Conservation (phyloP, 495 filamentous ascomycete species). For the Aspergillus asperescens region DNA sequence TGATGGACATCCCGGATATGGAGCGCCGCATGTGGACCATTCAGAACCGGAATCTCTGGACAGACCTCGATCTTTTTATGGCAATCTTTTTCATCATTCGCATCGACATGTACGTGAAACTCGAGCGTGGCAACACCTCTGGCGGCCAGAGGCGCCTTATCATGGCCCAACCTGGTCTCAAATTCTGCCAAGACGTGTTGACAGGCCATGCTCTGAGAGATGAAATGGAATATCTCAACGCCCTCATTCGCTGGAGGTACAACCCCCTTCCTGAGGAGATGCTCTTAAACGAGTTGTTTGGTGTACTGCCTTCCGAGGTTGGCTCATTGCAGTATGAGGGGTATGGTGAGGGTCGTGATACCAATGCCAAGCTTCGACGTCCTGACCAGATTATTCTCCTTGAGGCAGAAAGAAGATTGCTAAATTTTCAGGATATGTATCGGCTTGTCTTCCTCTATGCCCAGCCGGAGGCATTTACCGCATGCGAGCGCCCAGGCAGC, state of each 20-base stretch:
- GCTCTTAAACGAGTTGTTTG: constrained; percentile 15
- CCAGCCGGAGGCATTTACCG: neutral
- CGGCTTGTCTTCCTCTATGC: constrained; percentile 36
- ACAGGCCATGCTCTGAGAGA: constrained; percentile 33
- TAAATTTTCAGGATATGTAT: constrained; percentile 41
- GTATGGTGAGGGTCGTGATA: neutral
- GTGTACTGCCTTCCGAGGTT: neutral
- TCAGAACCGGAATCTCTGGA: constrained; percentile 43
- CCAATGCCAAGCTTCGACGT: constrained; percentile 31
- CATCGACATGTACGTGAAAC: constrained; percentile 54
- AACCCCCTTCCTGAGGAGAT: constrained; percentile 7
- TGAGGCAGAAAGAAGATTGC: constrained; percentile 43
- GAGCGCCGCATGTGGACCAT: constrained; percentile 45
- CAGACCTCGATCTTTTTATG: constrained; percentile 48
- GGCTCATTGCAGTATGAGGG: constrained; percentile 5
- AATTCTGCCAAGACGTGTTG: constrained; percentile 45
- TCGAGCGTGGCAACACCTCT: constrained; percentile 41
- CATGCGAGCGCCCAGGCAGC: neutral
- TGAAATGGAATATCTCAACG: constrained; percentile 37
- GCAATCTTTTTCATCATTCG: constrained; percentile 56
- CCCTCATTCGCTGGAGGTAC: constrained; percentile 39
- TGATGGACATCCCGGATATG: constrained; percentile 56
- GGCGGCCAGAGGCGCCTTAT: constrained; percentile 47
- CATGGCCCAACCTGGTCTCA: constrained; percentile 53
- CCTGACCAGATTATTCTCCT: constrained; percentile 52